phyloP scores from a whole-genome alignment of 306 rosid species.

The Cucurbita moschata region DNA sequence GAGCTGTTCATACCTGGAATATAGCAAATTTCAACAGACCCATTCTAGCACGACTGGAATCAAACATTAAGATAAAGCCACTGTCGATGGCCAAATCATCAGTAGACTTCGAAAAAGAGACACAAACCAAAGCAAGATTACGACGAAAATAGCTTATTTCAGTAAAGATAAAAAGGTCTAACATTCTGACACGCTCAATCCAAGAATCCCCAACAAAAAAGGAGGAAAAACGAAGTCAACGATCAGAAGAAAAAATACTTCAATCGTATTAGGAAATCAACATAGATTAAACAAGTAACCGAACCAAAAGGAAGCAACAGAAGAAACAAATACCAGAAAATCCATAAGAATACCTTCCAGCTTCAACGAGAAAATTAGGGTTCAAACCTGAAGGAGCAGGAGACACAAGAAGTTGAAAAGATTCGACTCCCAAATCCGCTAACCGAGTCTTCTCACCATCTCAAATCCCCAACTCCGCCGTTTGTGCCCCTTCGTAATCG shows the following conservation, averaged over 20 bases:
- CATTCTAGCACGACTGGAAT: too few species aligned
- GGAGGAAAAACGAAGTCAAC: not conserved
- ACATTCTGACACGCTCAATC: not conserved
- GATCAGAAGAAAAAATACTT: not conserved
- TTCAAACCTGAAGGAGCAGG: not conserved
- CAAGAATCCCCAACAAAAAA: not conserved
- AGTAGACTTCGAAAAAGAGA: not conserved
- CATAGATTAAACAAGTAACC: not conserved
- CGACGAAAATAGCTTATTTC: not conserved
- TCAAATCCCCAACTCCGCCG: not conserved
- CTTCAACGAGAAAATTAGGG: not conserved
- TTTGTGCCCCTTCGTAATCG: not conserved
- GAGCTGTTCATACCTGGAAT: not conserved
- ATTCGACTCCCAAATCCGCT: not conserved
- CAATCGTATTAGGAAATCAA: not conserved
- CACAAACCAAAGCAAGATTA: not conserved
- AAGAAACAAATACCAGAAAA: not conserved
- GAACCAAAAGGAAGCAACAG: not conserved
- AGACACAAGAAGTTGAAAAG: not conserved
- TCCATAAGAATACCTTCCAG: not conserved
- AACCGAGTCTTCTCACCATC: not conserved
- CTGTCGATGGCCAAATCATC: not conserved
- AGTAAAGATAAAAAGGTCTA: not conserved
- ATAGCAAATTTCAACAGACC: not conserved
- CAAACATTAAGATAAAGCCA: constrained; percentile 1